A percentile compares a stretch with the other conserved stretches of the same genome.
Conservation (phyloP, 768 basidiomycete genomes). For the Suillus ampliporus region DNA sequence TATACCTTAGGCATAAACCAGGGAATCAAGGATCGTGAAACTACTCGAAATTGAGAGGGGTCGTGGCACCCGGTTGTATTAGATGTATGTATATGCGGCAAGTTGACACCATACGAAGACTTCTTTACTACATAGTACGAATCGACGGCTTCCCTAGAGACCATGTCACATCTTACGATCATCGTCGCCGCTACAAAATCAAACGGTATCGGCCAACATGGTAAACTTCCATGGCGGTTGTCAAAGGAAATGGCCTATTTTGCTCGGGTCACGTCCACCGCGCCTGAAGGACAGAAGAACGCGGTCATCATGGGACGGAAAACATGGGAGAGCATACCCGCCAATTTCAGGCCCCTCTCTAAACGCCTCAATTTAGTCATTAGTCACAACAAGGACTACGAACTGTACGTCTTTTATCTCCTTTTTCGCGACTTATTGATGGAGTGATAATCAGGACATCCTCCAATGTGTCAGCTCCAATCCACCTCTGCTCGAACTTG, state of each 20-base stretch:
- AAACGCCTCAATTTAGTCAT: slow-evolving; percentile 81
- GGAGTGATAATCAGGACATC: slow-evolving; percentile 16
- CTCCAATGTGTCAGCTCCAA: slow-evolving; percentile 23
- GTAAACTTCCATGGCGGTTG: slow-evolving; percentile 86
- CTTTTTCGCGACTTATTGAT: slow-evolving; percentile 14
- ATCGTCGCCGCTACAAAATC: slow-evolving; percentile 90
- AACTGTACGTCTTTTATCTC: slow-evolving; percentile 54
- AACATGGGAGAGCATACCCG: slow-evolving; percentile 97
- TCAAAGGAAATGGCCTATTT: slow-evolving; percentile 93
- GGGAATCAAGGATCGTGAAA: neutral
- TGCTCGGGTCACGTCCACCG: slow-evolving; percentile 71
- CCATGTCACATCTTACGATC: slow-evolving; percentile 79
- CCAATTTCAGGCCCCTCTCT: slow-evolving; percentile 79
- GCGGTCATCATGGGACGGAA: slow-evolving; percentile 94
- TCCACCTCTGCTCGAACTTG: slow-evolving; percentile 35
- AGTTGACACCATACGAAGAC: too few species aligned
- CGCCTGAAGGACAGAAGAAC: slow-evolving; percentile 63
- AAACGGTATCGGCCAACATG: slow-evolving; percentile 86
- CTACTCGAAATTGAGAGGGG: neutral
- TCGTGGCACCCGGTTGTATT: neutral
- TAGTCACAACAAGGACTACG: slow-evolving; percentile 61
- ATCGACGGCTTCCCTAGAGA: neutral
- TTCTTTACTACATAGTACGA: too few species aligned
- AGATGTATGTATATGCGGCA: neutral
- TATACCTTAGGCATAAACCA: neutral